Conservation (phyloP, 1,139 yeast genomes). For the Suhomyces anneliseae region DNA sequence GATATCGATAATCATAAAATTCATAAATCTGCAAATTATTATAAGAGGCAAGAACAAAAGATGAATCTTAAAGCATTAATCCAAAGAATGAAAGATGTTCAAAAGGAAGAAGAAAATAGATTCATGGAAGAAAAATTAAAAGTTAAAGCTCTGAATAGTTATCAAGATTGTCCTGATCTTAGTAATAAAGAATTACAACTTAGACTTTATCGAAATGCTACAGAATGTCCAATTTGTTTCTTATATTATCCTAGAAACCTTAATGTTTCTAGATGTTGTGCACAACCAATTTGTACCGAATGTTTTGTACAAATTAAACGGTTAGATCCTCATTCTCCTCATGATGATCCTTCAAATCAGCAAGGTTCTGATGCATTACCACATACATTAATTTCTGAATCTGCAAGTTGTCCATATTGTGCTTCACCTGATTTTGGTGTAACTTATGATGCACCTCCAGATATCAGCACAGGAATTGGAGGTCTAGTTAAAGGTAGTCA, state of each 20-base stretch:
- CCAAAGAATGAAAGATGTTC: constrained; percentile 49
- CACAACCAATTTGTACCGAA: constrained; percentile 92
- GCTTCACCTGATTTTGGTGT: constrained; percentile 87
- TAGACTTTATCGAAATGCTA: constrained; percentile 58
- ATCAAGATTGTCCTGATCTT: constrained; percentile 16
- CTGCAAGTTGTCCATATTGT: constrained; percentile 92
- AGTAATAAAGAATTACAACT: constrained; percentile 35
- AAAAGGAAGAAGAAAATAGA: constrained; percentile 52
- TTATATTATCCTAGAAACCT: constrained; percentile 77
- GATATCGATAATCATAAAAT: constrained; percentile 58
- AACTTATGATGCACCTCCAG: constrained; percentile 65
- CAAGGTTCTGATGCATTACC: constrained; percentile 40
- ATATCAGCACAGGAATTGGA: constrained; percentile 54
- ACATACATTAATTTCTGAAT: constrained; percentile 74
- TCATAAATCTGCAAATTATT: constrained; percentile 50
- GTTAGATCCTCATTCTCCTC: constrained; percentile 93
- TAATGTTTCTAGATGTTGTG: constrained; percentile 86
- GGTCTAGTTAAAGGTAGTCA: constrained; percentile 29
- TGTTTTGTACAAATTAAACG: constrained; percentile 96
- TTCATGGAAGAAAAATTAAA: constrained; percentile 42
- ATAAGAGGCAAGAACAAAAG: constrained; percentile 57
- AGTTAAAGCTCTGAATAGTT: constrained; percentile 16
- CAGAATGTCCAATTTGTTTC: constrained; percentile 95
- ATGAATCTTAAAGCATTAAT: constrained; percentile 49
- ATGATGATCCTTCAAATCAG: constrained; percentile 48